Conservation (phyloP, 495 filamentous ascomycete genomes). For the Oidiodendron maius region DNA sequence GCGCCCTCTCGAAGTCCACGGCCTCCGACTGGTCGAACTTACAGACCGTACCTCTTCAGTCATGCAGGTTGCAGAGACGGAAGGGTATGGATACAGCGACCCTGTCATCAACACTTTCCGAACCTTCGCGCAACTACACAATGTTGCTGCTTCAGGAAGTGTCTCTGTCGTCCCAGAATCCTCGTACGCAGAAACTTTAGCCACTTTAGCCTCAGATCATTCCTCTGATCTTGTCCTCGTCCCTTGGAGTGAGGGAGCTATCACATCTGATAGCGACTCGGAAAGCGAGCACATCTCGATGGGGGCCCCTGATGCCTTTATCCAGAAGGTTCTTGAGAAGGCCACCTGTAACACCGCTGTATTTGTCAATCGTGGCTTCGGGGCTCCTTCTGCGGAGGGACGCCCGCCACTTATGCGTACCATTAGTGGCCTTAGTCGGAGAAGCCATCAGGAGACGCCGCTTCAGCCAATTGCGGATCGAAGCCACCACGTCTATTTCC, state of each 20-base stretch:
- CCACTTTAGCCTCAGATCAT: slow-evolving; percentile 57
- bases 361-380: slow-evolving; percentile 72
- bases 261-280: slow-evolving; percentile 50
- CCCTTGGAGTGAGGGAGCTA: slow-evolving; percentile 86
- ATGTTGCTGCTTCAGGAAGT: slow-evolving; percentile 75
- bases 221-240: slow-evolving; percentile 77
- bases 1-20: slow-evolving; percentile 71
- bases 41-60: slow-evolving; percentile 91
- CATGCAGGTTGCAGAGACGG: slow-evolving; percentile 85
- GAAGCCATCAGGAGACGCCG: slow-evolving; percentile 39
- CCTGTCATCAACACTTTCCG: slow-evolving; percentile 90
- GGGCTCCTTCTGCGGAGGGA: slow-evolving; percentile 37
- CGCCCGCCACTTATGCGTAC: slow-evolving; percentile 26
- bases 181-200: slow-evolving; percentile 73
- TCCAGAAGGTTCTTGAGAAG: slow-evolving; percentile 54
- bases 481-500: slow-evolving; percentile 80
- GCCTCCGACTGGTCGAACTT: slow-evolving; percentile 78
- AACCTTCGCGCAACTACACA: slow-evolving; percentile 79
- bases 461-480: slow-evolving; percentile 50
- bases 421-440: slow-evolving; percentile 52
- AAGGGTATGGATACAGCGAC: slow-evolving; percentile 70
- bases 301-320: slow-evolving; percentile 56
- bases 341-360: slow-evolving; percentile 68
- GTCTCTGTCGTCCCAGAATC: slow-evolving; percentile 70
- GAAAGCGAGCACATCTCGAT: slow-evolving; percentile 38